Base-by-base conservation (phyloP, 257 asterid genomes). In the Petunia secreta region DNA sequence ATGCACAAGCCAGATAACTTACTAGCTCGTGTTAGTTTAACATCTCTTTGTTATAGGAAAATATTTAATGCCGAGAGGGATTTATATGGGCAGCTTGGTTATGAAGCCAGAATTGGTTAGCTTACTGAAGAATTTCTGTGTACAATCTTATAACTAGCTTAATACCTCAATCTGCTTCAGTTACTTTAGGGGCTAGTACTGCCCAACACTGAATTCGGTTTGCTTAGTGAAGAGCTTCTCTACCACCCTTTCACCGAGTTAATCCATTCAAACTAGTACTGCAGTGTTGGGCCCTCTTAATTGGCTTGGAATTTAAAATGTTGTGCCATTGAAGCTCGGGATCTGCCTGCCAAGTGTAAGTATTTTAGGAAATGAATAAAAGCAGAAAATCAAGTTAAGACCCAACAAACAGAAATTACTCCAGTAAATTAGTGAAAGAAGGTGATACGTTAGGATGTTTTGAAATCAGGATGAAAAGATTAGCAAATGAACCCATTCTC, bases 341-440 rank as follows among this genome's bases (percentile, higher is more conserved):
- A 71, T 59, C 44, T 46, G 46, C 60, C 5, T 50, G 48, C 43
- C 77, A 25, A 46, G 60, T 71, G 46, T 48, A 25, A 11, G 34
- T 71, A 48, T 71, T 48, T 46, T 71, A 71, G 77, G 60, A 71
- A 48, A 71, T 71, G 60, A 71, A 71, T 11, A 66, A 34, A 71
- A 48, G 59, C 43, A 25, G 43, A 48, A 71, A 71, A 10, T 34
- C 50, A 59, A 25, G 25, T 50, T 25, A 48, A 25, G 43, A 48
- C 55, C 43, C 11, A 11, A 11, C 36, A 71, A 71, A 71, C 77
- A 71, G 60, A 48, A 11, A 25, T 25, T 46, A 71, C 39, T 48
- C 77, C 25, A 25, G 43, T 48, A 71, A 71, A 71, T 48, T 48
- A 34, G 77, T 71, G 3, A 46, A 71, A 71, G 77, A 71, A 48